Percentiles rank a stretch among this genome's conserved stretches.
Conservation (phyloP, 2,329 filamentous ascomycete species). For the Alternaria burnsii region DNA sequence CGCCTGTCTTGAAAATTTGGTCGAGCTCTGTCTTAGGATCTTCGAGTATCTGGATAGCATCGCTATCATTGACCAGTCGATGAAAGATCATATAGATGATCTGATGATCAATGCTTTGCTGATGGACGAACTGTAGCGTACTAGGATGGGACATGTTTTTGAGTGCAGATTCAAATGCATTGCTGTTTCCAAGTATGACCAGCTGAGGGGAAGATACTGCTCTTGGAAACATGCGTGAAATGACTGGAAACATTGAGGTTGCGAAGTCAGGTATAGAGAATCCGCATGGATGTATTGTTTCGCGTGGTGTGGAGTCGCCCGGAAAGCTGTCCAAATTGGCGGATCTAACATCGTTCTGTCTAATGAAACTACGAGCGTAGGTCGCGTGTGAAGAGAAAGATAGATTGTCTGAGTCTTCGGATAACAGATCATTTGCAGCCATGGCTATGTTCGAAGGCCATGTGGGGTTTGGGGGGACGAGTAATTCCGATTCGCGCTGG, state of each 20-base stretch:
- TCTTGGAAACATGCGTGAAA: not conserved
- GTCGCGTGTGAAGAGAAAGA: not conserved
- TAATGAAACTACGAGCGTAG: not conserved
- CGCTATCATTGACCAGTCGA: not conserved
- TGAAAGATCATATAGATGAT: not conserved
- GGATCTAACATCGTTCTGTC: not conserved
- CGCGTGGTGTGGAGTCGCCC: not conserved
- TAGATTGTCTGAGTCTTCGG: too few relatives aligned
- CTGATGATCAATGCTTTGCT: not conserved
- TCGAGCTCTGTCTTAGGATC: not conserved
- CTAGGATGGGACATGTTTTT: not conserved
- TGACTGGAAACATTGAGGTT: not conserved
- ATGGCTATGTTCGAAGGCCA: not conserved
- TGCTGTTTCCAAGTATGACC: not conserved
- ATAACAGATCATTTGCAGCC: not conserved
- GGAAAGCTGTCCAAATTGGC: not conserved
- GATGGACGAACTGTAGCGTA: not conserved
- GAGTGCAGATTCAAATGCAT: not conserved
- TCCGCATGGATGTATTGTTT: too few relatives aligned
- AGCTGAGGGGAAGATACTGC: not conserved
- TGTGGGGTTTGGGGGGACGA: not conserved
- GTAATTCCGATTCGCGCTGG: too few relatives aligned
- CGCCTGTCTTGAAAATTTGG: not conserved
- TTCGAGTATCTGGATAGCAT: not conserved
- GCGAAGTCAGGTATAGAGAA: not conserved